Base-by-base conservation (phyloP, 192 early-diverging fungal genomes). In the Entomortierella chlamydospora region DNA sequence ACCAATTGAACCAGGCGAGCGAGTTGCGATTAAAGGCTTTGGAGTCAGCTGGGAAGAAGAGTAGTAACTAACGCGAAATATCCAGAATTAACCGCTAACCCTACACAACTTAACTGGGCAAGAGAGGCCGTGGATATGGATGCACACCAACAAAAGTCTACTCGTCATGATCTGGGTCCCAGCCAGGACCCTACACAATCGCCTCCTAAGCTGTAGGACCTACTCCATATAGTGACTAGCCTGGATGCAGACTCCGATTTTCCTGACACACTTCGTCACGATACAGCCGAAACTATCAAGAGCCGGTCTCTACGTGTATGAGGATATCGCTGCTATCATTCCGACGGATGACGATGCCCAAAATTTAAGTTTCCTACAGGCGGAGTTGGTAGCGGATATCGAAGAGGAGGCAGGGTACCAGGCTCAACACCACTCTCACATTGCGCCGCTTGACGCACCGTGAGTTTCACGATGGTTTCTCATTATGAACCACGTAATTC, bases 401-500 rank as follows among this genome's bases (percentile, higher is more conserved):
- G 65, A 77, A 45, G 41, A 54, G 6, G 10, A 37, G 34, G 10
- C 34, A 37, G 10, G 34, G 34, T 37, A 10, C 34, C 34, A 10
- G 34, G 34, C 5, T 10, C 34, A 37, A 10, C 10, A 10, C 34
- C 34, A 37, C 34, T 2, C n/a, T n/a, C n/a, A n/a, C n/a, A n/a
- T n/a, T n/a, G n/a, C n/a, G n/a, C n/a, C n/a, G 20, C 11, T 61
- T 77, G 59, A 77, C 65, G 11, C 41, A 77, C 22, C 73, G 73
- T 22, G 73, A 56, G 43, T 69, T 77, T 45, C 60, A 77, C n/a
- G n/a, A n/a, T n/a, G n/a, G n/a, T n/a, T n/a, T n/a, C n/a, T n/a
- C n/a, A n/a, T 70, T 12, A 78, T 78, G 66, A 70, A 41, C 33
- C 61, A 70, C 55, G 53, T 78, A 17, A 67, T 55, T 5, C 74